Evolutionary conservation across 805 yeast species (phyloP).

Genomic region (Candida sanyiensis): DNA sequence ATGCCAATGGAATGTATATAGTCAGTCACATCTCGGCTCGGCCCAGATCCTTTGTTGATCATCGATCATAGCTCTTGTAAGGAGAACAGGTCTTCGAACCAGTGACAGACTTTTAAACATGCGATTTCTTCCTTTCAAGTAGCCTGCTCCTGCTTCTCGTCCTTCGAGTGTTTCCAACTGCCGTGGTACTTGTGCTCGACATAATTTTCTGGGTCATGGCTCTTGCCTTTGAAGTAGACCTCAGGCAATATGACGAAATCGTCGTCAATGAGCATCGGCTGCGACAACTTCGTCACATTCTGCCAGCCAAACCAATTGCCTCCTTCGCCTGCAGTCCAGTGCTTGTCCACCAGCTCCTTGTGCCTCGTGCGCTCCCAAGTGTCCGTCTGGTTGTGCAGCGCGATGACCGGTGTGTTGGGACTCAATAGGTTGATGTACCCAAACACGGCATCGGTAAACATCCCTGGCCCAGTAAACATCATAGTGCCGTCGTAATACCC

Average conservation of each 20-base stretch:
- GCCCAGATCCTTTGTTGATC: too few species aligned
- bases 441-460: slow-evolving; percentile 39
- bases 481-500: slow-evolving; percentile 54
- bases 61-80: too few species aligned
- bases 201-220: slow-evolving; percentile 6
- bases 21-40: too few species aligned
- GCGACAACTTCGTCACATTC: slow-evolving; percentile 15
- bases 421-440: slow-evolving; percentile 13
- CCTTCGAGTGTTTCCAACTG: neutral
- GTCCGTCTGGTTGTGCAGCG: slow-evolving; percentile 13
- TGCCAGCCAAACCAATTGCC: slow-evolving; percentile 20
- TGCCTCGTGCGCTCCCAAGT: slow-evolving; percentile 5
- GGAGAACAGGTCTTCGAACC: too few species aligned
- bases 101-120: too few species aligned
- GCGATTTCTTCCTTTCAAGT: too few species aligned
- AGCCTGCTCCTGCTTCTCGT: neutral
- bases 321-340: slow-evolving; percentile 8
- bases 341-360: slow-evolving; percentile 11
- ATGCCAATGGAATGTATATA: too few species aligned
- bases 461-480: slow-evolving; percentile 49
- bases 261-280: slow-evolving; percentile 15
- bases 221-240: slow-evolving; percentile 16
- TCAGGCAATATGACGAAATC: slow-evolving; percentile 19
- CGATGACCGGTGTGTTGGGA: slow-evolving; percentile 1
- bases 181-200: slow-evolving; percentile 2